A percentile compares a stretch with the other conserved stretches of the same genome.
Conservation (phyloP, 768 basidiomycete species). For the Melanogaster broomeanus region DNA sequence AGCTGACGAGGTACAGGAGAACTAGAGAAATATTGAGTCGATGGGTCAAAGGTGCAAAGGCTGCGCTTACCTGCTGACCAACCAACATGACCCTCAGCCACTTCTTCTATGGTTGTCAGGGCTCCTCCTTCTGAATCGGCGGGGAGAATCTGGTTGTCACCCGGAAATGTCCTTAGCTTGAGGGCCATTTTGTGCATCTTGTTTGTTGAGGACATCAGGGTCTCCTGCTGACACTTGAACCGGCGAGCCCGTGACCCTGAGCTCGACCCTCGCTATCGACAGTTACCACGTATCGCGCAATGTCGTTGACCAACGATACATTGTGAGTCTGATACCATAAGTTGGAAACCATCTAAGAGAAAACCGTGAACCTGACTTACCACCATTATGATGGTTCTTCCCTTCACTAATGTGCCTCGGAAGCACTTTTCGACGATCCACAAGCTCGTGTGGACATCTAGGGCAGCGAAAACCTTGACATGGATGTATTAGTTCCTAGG, state of each 20-base stretch:
- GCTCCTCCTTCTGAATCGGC: constrained; percentile 9
- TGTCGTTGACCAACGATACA: constrained; percentile 26
- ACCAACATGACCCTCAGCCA: constrained; percentile 15
- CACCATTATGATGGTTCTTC: constrained; percentile 10
- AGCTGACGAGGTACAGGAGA: constrained; percentile 15
- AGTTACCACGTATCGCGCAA: constrained; percentile 46
- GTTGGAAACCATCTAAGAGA: background rate
- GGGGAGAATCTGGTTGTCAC: constrained; percentile 15
- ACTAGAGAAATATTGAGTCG: background rate
- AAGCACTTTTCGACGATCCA: constrained; percentile 51
- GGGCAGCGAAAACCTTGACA: constrained; percentile 46
- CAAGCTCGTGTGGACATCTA: constrained; percentile 56
- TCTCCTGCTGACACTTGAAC: constrained; percentile 12
- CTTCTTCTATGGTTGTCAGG: constrained; percentile 12
- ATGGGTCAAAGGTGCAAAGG: background rate
- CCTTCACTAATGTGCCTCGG: constrained; percentile 7
- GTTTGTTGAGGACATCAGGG: background rate
- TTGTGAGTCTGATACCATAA: constrained; percentile 29
- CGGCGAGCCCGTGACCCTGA: constrained; percentile 45
- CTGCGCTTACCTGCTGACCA: constrained; percentile 17
- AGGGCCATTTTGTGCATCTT: background rate
- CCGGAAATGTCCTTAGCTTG: background rate
- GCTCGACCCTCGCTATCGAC: constrained; percentile 54
- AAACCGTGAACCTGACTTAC: constrained; percentile 1
- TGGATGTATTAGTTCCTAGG: background rate